Conservation (phyloP, 176 grass and related monocot genomes). For the Sorghum bicolor region Sorghum_bicolor_NCBIv3 NC_012872.2:60603501-60604000, state of each 20-base stretch:
- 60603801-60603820: too few relatives aligned
- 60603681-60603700: not conserved
- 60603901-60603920: too few relatives aligned
- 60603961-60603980: too few relatives aligned
- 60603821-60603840: too few relatives aligned
- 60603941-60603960: too few relatives aligned
- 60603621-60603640: not conserved
- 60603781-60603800: not conserved
- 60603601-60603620: slow-evolving; percentile 16
- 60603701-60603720: not conserved
- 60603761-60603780: not conserved
- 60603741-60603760: not conserved
- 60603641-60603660: not conserved
- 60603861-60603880: too few relatives aligned
- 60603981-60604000: not conserved
- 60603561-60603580: not conserved
- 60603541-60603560: not conserved
- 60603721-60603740: not conserved
- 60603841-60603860: too few relatives aligned
- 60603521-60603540: not conserved
- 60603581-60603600: not conserved
- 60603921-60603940: too few relatives aligned
- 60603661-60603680: not conserved
- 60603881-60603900: too few relatives aligned
- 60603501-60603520: not conserved